Evolutionary conservation across 176 grass and related monocot genomes (phyloP).

Genomic region (Alloteropsis semialata): DNA sequence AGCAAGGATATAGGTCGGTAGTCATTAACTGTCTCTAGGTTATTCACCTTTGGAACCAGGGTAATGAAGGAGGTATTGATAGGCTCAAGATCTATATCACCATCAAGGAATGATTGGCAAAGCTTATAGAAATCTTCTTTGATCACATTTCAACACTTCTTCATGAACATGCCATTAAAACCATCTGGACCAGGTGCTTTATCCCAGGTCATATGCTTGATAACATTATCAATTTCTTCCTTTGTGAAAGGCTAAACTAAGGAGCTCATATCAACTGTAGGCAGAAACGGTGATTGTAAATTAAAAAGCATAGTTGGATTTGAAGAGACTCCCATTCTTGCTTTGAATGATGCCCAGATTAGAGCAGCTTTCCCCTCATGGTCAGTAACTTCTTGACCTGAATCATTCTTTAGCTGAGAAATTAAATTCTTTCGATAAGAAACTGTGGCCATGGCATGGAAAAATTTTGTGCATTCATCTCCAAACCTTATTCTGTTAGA

Average conservation of each 20-base stretch:
- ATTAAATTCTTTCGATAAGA: too few relatives aligned
- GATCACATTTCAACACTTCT: too few relatives aligned
- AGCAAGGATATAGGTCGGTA: too few relatives aligned
- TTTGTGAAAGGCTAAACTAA: not conserved
- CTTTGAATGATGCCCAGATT: not conserved
- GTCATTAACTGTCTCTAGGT: not conserved
- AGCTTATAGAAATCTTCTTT: not conserved
- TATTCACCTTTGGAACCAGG: not conserved
- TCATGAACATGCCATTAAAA: not conserved
- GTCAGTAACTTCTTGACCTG: too few relatives aligned
- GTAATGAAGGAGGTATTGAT: not conserved
- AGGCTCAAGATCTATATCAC: not conserved
- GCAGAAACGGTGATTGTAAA: fast-evolving
- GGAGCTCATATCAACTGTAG: fast-evolving
- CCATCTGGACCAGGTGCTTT: not conserved
- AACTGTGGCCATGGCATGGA: too few relatives aligned
- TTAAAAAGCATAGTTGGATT: not conserved
- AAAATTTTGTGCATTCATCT: too few relatives aligned
- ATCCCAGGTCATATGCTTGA: not conserved
- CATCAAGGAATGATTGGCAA: not conserved
- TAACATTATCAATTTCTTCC: not conserved
- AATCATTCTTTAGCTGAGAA: too few relatives aligned
- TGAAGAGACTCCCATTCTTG: not conserved
- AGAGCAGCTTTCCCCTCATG: not conserved
- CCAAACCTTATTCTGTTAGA: too few relatives aligned